These are phyloP conservation scores for Cyclospora cayetanensis DNA, from an alignment of 169 alveolate species.

Conservation along the genomic window DNA sequence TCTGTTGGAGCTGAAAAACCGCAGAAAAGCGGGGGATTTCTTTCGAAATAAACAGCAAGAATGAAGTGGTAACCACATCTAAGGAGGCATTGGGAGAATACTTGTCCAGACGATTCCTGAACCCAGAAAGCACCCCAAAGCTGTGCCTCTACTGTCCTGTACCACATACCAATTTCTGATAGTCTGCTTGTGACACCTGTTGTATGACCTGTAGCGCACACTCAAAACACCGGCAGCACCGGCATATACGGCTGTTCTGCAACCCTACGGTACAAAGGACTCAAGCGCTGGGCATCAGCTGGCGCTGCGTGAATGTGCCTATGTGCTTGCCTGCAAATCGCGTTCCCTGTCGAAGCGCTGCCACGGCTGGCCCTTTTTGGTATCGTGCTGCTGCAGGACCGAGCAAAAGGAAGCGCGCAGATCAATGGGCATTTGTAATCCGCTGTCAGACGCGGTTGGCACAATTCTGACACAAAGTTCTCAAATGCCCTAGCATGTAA, in stretches of 20 bases:
- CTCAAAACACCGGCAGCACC: background rate
- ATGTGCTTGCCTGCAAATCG: constrained; percentile 54
- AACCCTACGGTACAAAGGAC: background rate
- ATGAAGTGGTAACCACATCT: too few relatives aligned
- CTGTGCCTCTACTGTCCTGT: background rate
- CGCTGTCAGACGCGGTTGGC: background rate
- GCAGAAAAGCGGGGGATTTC: too few relatives aligned
- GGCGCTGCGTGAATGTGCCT: background rate
- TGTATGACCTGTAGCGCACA: background rate
- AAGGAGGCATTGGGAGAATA: too few relatives aligned
- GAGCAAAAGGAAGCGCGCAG: background rate
- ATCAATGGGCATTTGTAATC: background rate
- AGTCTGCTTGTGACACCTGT: constrained; percentile 41
- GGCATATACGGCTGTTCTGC: background rate
- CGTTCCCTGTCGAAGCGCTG: constrained; percentile 72
- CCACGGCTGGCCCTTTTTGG: constrained; percentile 71
- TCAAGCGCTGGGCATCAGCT: background rate
- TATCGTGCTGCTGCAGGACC: constrained; percentile 60
- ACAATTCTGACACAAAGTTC: too few relatives aligned
- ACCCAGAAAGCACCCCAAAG: too few relatives aligned
- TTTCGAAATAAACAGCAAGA: too few relatives aligned
- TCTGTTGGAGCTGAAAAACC: constrained; percentile 50
- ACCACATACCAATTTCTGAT: constrained; percentile 44
- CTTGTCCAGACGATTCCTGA: too few relatives aligned
- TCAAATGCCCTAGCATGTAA: too few relatives aligned